A percentile compares a stretch with the other conserved stretches of the same genome.
These are phyloP conservation scores for Saccharomyces pastorianus DNA, from an alignment of 1,139 yeast species.

Conservation along the genomic window DNA sequence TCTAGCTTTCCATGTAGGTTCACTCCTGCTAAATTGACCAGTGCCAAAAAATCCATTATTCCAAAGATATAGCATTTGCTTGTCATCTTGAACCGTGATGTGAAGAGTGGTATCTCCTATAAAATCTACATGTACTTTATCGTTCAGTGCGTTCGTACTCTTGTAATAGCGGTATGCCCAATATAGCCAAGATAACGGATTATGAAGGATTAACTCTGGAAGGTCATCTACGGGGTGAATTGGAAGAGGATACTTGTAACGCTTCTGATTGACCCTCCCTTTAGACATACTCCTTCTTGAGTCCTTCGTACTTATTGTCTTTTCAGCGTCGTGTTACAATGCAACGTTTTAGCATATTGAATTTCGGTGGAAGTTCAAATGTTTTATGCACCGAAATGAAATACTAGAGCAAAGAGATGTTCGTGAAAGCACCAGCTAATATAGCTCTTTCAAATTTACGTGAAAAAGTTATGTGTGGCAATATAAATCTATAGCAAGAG, in stretches of 20 bases:
- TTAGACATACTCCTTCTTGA: slow-evolving; percentile 25
- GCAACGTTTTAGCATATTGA: not conserved
- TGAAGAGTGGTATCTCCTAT: slow-evolving; percentile 15
- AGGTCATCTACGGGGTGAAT: slow-evolving; percentile 34
- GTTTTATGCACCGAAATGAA: not conserved
- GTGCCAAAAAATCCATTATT: slow-evolving; percentile 87
- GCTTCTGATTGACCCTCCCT: slow-evolving; percentile 24
- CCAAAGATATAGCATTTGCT: slow-evolving; percentile 63
- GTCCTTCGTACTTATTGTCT: not conserved
- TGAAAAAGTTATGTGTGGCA: not conserved
- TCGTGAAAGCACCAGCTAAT: not conserved
- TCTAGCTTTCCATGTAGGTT: slow-evolving; percentile 79
- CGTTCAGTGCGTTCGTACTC: slow-evolving; percentile 10
- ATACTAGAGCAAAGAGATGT: not conserved
- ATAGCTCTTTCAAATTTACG: not conserved
- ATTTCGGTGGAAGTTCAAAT: not conserved
- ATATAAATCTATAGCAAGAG: not conserved
- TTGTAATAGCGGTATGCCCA: slow-evolving; percentile 35
- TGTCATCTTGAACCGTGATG: slow-evolving; percentile 36
- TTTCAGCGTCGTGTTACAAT: not conserved
- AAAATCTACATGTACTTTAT: slow-evolving; percentile 16
- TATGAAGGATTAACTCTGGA: slow-evolving; percentile 46
- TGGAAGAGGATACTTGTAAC: slow-evolving; percentile 35
- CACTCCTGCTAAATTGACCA: slow-evolving; percentile 81
- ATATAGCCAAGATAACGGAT: slow-evolving; percentile 53